A percentile compares a stretch with the other conserved stretches of the same genome.
Evolutionary conservation across 768 basidiomycete species (phyloP).

Genomic region (Termitomyces sp.): DNA sequence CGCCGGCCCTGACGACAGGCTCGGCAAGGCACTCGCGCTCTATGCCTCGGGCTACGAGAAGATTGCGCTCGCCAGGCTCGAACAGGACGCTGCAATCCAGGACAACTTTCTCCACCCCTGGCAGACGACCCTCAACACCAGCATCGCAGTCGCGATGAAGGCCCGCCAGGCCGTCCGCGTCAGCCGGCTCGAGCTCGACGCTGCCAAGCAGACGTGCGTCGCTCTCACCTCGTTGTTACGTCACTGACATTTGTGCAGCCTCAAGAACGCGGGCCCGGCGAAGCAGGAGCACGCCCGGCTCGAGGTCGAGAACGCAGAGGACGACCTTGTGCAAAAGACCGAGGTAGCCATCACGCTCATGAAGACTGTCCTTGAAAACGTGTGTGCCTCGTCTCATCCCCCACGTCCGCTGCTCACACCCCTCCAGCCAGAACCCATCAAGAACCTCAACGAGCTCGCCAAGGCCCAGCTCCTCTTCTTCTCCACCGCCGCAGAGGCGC

Average conservation of each 20-base stretch:
- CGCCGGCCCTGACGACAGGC: conserved; percentile 45
- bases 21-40: conserved; percentile 70
- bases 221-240: neutral
- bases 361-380: conserved; percentile 98
- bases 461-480: conserved; percentile 82
- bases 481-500: conserved; percentile 71
- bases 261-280: conserved; percentile 71
- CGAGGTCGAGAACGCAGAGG: conserved; percentile 90
- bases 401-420: neutral
- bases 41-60: conserved; percentile 86
- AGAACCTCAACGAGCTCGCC: conserved; percentile 86
- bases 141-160: conserved; percentile 88
- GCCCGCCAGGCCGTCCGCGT: conserved; percentile 78
- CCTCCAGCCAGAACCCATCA: conserved; percentile 86
- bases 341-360: conserved; percentile 95
- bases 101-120: conserved; percentile 72
- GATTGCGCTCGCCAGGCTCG: conserved; percentile 67
- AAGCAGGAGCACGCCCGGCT: conserved; percentile 90
- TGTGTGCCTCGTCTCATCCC: too few species aligned
- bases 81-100: conserved; percentile 73
- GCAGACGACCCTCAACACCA: conserved; percentile 82
- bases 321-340: conserved; percentile 96
- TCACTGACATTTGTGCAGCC: conserved; percentile 29
- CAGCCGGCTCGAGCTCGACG: conserved; percentile 83
- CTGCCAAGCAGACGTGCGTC: conserved; percentile 83